Evolutionary conservation across 163 green algal species (phyloP).

Genomic region (Scenedesmus sp.): DNA sequence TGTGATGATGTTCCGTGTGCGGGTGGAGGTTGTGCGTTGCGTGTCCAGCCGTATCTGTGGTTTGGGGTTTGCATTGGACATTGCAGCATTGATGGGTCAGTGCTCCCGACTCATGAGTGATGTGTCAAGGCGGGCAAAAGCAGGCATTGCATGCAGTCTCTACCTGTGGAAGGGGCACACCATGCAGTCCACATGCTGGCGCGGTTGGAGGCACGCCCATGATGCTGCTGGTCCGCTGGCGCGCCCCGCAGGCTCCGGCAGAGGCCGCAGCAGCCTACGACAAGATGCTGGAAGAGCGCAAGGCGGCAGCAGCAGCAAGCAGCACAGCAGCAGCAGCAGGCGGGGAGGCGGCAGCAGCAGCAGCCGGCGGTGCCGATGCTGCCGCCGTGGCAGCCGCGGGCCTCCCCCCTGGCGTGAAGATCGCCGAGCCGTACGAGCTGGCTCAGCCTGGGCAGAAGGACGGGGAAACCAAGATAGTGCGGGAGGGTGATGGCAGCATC

Average conservation of each 20-base stretch:
- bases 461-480: conserved; percentile 89
- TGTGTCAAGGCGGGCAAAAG: no score
- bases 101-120: no score
- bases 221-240: no score
- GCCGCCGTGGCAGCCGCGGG: conserved; percentile 20
- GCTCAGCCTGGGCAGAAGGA: conserved; percentile 78
- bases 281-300: conserved; percentile 31
- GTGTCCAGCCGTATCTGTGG: no score
- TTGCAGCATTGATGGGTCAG: no score
- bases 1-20: no score
- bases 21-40: no score
- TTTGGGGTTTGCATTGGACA: no score
- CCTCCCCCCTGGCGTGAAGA: conserved; percentile 73
- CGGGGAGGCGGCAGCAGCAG: conserved; percentile 28
- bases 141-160: no score
- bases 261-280: conserved; percentile 25
- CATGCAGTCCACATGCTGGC: no score
- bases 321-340: conserved; percentile 39
- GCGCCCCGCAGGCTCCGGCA: conserved; percentile 23
- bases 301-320: conserved; percentile 24
- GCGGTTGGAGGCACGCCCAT: no score
- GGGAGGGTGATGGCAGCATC: conserved; percentile 71
- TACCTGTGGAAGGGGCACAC: no score
- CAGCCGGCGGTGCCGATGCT: not conserved
- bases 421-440: conserved; percentile 83